Evolutionary conservation across 2,329 filamentous ascomycete species (phyloP).

Genomic region (Chalaropsis ovoidea): DNA sequence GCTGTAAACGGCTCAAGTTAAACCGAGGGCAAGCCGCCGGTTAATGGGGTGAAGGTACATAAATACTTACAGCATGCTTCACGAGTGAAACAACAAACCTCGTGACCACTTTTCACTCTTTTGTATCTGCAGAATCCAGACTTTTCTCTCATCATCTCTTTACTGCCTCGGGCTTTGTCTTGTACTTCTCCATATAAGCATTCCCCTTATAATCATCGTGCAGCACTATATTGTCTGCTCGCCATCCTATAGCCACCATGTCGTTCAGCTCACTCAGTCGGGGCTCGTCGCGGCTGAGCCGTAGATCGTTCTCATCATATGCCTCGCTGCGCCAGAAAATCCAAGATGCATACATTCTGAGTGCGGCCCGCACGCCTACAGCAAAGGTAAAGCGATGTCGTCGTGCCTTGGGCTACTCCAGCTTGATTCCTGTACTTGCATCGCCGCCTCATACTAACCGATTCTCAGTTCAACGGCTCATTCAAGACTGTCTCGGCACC

Average conservation of each 20-base stretch:
- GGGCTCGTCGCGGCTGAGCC: background rate
- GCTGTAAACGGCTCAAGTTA: conserved; percentile 1
- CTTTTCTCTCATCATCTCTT: background rate
- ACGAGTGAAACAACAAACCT: conserved; percentile 11
- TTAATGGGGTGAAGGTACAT: background rate
- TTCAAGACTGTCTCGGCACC: conserved; percentile 75
- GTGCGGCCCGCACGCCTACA: conserved; percentile 79
- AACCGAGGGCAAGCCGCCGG: conserved; percentile 19
- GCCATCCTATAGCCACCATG: background rate
- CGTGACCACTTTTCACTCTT: background rate
- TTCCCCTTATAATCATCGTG: too few relatives aligned
- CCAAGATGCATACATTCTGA: conserved; percentile 87
- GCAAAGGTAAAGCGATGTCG: conserved; percentile 54
- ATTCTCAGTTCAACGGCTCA: conserved; percentile 76
- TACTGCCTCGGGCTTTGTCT: background rate
- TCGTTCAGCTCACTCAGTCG: background rate
- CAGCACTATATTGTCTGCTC: background rate
- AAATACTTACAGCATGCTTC: background rate
- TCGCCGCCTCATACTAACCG: conserved; percentile 2
- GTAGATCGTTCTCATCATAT: conserved; percentile 37
- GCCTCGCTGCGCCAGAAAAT: conserved; percentile 52
- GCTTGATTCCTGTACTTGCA: background rate
- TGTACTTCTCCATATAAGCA: too few relatives aligned
- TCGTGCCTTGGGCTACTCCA: background rate
- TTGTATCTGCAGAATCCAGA: background rate